Base-by-base conservation (phyloP, 495 filamentous ascomycete species). In the Penicillium taxi region DNA sequence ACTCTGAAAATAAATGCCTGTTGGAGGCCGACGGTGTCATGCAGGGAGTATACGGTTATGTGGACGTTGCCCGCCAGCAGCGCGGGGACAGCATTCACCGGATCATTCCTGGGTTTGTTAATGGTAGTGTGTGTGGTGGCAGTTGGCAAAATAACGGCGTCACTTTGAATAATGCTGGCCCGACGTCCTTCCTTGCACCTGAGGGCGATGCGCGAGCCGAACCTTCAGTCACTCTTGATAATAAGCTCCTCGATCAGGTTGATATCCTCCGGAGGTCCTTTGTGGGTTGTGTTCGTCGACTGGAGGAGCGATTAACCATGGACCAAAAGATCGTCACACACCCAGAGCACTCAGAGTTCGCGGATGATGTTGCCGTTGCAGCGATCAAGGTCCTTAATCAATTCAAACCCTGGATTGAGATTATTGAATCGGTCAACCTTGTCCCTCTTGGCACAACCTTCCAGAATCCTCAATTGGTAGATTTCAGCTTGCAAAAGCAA, bases 1-100 rank as follows among this genome's bases (percentile, higher is more conserved):
- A 98, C 55, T 93, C 90, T 2, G 81, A 86, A 40, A 74, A 88
- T 30, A 98, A 98, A 53, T 98, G 91, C 52, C 62, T 96, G 47
- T 82, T 87, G 53, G 93, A 98, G 64, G 93, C 91, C 4, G 90
- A 96, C 45, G 91, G 90, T 27, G 89, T 98, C 14, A 73, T 96
- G 32, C 75, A 89, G 34, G 88, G 88, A 8, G 88, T 96, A 17
- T 94, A 86, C 56, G 88, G 85, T 43, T 98, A 93, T 59, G 90
- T 96, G 9, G 90, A 96, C 50, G 82, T 96, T 37, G 91, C 91
- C 14, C 80, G 83, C 48, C 83, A 90, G 48, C 91, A 96, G 53
- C 74, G 89, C 29, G 87, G 86, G 27, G 88, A 93, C 47, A 79
- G 81, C 15, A 88, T 98, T 27, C 82, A 83, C 3, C 78, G 91